Base-by-base conservation (phyloP, 2,329 filamentous ascomycete species). In the Botrytis cinerea region DNA sequence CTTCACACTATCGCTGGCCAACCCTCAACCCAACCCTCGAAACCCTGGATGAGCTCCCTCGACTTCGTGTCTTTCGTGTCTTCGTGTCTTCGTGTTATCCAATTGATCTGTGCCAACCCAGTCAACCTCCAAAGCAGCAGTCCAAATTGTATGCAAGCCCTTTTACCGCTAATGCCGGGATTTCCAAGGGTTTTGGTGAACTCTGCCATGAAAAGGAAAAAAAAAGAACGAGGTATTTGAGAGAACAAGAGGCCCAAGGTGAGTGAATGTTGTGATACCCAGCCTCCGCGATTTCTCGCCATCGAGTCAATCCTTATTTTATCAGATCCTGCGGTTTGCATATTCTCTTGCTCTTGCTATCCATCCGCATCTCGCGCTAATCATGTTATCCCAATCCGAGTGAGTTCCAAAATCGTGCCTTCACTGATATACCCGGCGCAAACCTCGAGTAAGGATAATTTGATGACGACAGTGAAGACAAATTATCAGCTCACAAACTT, bases 391-490 rank as follows among this genome's bases (percentile, higher is more conserved):
- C 28, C 43, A 59, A 45, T 35, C 57, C 46, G 70, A 72, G 38
- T 74, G 67, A 71, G 38, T n/a, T n/a, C 40, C 28, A 51, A 62
- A 68, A 22, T 59, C 69, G 61, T 72, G 48, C 70, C 72, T 71
- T 25, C 70, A 43, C 46, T 66, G 66, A 57, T 75, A 75, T 35
- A 69, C 64, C 70, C 62, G 72, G 76, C 77, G 74, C 76, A 66
- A 57, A 64, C 48, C 46, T 66, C 35, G 28, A 77, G 74, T 40
- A 43, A 40, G 63, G 73, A 60, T 45, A 73, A 67, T 46, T 62
- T 74, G 74, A 75, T 77, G 62, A 59, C 22, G 62, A 43, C 63
- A 57, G 75, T 77, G 76, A 77, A 76, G 70, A 75, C 67, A 69
- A 66, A 38, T 25, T 28, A 46, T 66, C 72, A 51, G 38, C 67